Conservation (phyloP, 2,329 filamentous ascomycete genomes). For the Talaromyces sp. region DNA sequence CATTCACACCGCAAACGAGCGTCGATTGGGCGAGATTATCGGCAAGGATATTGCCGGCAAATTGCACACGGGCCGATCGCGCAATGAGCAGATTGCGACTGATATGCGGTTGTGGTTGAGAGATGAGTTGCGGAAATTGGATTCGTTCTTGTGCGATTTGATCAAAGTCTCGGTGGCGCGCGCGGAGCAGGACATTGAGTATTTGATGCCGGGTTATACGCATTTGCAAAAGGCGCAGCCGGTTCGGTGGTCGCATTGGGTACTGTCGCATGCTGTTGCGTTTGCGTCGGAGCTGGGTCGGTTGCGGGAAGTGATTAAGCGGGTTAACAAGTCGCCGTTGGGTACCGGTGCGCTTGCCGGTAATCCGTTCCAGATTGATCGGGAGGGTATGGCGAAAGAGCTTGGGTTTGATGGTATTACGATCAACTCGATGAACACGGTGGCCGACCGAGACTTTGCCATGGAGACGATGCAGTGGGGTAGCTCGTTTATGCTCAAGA, state of each 20-base stretch:
- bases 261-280: slow-evolving; percentile 69
- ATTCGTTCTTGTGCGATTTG: slow-evolving; percentile 65
- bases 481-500: slow-evolving; percentile 72
- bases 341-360: slow-evolving; percentile 76
- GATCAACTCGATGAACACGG: slow-evolving; percentile 73
- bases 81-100: slow-evolving; percentile 86
- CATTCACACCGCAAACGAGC: slow-evolving; percentile 69
- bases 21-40: slow-evolving; percentile 75
- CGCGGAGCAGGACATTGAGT: slow-evolving; percentile 71
- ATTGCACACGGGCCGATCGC: slow-evolving; percentile 80
- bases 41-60: slow-evolving; percentile 83
- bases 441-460: slow-evolving; percentile 77
- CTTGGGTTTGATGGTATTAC: slow-evolving; percentile 73
- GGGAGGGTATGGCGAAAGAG: slow-evolving; percentile 73
- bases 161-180: slow-evolving; percentile 66
- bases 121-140: slow-evolving; percentile 68
- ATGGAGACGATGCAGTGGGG: slow-evolving; percentile 79
- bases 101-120: slow-evolving; percentile 89
- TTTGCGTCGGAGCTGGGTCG: slow-evolving; percentile 75
- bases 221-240: slow-evolving; percentile 81
- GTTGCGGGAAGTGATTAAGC: slow-evolving; percentile 66
- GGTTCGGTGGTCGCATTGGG: slow-evolving; percentile 77
- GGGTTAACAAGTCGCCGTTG: slow-evolving; percentile 70
- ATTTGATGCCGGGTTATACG: slow-evolving; percentile 84
- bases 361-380: slow-evolving; percentile 77